These are phyloP conservation scores for Paracorniculantispora psalliotae DNA, from an alignment of 2,329 filamentous ascomycete genomes.

Conservation along the genomic window DNA sequence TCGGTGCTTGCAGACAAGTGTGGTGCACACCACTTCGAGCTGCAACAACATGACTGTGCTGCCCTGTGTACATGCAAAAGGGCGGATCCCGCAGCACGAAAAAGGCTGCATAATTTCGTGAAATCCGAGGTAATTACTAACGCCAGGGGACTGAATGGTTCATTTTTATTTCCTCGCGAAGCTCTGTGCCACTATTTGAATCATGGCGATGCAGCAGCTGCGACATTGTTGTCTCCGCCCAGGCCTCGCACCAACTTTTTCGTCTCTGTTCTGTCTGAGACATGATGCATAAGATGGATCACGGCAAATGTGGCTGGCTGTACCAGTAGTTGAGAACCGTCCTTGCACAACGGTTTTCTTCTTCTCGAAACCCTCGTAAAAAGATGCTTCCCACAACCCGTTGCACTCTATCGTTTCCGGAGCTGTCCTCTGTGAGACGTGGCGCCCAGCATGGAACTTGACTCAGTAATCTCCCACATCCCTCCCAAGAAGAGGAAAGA, in stretches of 20 bases:
- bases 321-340: too few species aligned
- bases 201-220: neutral
- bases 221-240: slow-evolving; percentile 7
- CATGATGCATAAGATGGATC: neutral
- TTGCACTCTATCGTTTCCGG: neutral
- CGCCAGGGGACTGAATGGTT: neutral
- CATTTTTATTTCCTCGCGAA: too few species aligned
- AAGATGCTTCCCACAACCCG: too few species aligned
- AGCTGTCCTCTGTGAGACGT: too few species aligned
- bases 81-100: neutral
- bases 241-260: neutral
- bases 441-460: neutral
- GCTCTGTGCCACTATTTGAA: neutral
- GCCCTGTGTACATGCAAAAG: neutral
- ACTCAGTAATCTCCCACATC: neutral
- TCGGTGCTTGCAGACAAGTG: too few species aligned
- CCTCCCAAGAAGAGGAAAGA: neutral
- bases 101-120: too few species aligned
- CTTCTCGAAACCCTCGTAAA: too few species aligned
- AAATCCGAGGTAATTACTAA: neutral
- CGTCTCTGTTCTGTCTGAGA: neutral
- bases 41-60: neutral
- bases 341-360: neutral
- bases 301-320: neutral
- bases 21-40: neutral